These are phyloP conservation scores for Rhododendron henanense DNA, from an alignment of 148 eudicot genomes.

Conservation along the genomic window DNA sequence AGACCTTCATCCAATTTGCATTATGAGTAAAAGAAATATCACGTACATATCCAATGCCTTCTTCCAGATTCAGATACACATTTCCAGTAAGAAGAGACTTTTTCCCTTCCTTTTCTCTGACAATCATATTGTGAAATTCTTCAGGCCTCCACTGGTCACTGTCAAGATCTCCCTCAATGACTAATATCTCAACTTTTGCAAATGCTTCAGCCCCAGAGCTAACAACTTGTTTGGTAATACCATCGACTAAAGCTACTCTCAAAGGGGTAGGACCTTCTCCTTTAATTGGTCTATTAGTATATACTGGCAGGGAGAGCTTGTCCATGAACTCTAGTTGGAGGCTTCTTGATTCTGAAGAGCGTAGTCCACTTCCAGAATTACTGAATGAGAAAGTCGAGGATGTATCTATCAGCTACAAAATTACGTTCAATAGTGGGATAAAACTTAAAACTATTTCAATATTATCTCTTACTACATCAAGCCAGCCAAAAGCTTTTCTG, in stretches of 20 bases:
- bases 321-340: slow-evolving; percentile 26
- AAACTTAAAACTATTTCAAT: not conserved
- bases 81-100: slow-evolving; percentile 24
- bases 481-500: not conserved
- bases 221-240: slow-evolving; percentile 12
- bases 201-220: slow-evolving; percentile 24
- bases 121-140: slow-evolving; percentile 23
- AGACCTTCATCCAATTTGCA: slow-evolving; percentile 13
- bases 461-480: slow-evolving; percentile 8
- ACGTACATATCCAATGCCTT: slow-evolving; percentile 17
- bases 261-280: slow-evolving; percentile 17
- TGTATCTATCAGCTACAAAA: not conserved
- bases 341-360: slow-evolving; percentile 16
- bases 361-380: slow-evolving; percentile 8
- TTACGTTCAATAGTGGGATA: not conserved
- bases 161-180: slow-evolving; percentile 17
- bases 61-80: slow-evolving; percentile 13
- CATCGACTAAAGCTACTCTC: slow-evolving; percentile 28
- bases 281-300: slow-evolving; percentile 24
- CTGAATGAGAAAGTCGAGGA: slow-evolving; percentile 10
- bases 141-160: slow-evolving; percentile 18
- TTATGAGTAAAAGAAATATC: slow-evolving; percentile 23
- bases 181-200: slow-evolving; percentile 23
- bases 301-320: slow-evolving; percentile 23
- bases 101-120: slow-evolving; percentile 17